Conservation (phyloP, 2,329 filamentous ascomycete species). For the Penicillium sumatraense region DNA sequence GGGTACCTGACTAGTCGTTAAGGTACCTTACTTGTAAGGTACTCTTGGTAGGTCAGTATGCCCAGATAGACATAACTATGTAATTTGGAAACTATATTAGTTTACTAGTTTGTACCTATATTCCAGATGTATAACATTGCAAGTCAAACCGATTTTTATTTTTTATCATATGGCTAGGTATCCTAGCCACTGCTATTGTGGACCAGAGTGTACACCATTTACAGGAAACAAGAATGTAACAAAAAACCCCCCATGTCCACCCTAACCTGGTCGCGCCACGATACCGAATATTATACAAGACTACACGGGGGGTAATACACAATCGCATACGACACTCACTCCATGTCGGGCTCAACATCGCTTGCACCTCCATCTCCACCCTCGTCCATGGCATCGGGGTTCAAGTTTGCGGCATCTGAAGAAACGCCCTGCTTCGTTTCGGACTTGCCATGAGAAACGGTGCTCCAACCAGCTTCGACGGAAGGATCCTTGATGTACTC, state of each 20-base stretch:
- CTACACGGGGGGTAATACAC: neutral
- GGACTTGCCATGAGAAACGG: slow-evolving; percentile 59
- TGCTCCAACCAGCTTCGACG: slow-evolving; percentile 60
- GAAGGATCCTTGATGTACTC: slow-evolving; percentile 64
- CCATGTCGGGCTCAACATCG: slow-evolving; percentile 43
- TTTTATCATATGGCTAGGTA: too few species aligned
- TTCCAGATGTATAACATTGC: too few species aligned
- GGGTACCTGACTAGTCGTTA: too few species aligned
- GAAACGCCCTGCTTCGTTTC: slow-evolving; percentile 37
- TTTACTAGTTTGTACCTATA: too few species aligned
- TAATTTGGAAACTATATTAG: too few species aligned
- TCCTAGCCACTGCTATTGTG: too few species aligned
- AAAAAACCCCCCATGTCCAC: neutral
- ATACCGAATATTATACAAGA: slow-evolving; percentile 24
- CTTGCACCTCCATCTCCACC: slow-evolving; percentile 38
- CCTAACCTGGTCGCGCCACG: slow-evolving; percentile 12
- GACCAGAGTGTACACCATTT: too few species aligned
- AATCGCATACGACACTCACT: slow-evolving; percentile 7
- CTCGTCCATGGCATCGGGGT: slow-evolving; percentile 54
- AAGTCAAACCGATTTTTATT: too few species aligned
- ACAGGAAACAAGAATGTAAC: neutral
- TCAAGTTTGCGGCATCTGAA: slow-evolving; percentile 47
- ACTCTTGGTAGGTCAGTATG: too few species aligned
- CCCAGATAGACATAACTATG: too few species aligned
- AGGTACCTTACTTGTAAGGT: too few species aligned